phyloP scores from a whole-genome alignment of 2,329 filamentous ascomycete genomes.

The Taxawa tesnikishii region DNA sequence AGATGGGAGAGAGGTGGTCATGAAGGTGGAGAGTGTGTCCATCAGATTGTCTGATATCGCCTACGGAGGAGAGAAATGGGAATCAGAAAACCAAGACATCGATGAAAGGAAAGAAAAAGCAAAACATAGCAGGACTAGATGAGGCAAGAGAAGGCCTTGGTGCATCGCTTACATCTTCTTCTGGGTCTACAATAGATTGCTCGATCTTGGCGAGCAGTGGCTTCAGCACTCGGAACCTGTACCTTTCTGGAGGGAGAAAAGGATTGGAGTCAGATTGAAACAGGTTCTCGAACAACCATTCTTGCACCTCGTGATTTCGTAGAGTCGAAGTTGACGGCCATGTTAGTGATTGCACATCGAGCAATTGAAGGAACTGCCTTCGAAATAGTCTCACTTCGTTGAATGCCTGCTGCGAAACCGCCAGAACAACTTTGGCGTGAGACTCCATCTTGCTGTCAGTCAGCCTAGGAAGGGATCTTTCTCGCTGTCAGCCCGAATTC shows the following conservation, averaged over 20 bases:
- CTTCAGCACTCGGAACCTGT: constrained; percentile 63
- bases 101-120: constrained; percentile 11
- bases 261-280: constrained; percentile 48
- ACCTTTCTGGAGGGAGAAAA: constrained; percentile 53
- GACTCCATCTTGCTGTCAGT: too few relatives aligned
- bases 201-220: constrained; percentile 59
- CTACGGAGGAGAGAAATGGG: constrained; percentile 32
- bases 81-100: constrained; percentile 13
- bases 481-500: too few relatives aligned
- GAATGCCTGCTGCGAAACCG: not conserved
- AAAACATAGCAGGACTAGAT: constrained; percentile 10
- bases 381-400: constrained; percentile 38
- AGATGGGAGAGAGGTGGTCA: constrained; percentile 51
- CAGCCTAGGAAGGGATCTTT: too few relatives aligned
- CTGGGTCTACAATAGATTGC: constrained; percentile 63
- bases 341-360: constrained; percentile 46
- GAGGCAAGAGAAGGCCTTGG: constrained; percentile 18
- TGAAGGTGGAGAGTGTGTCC: constrained; percentile 50
- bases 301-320: constrained; percentile 49
- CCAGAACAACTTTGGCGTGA: not conserved
- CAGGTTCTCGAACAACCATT: constrained; percentile 51
- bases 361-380: constrained; percentile 69
- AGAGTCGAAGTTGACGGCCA: constrained; percentile 51
- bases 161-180: constrained; percentile 63
- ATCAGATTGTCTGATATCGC: constrained; percentile 76